phyloP scores from a whole-genome alignment of 352 stramenopile genomes.

The Phytophthora sp. region DNA sequence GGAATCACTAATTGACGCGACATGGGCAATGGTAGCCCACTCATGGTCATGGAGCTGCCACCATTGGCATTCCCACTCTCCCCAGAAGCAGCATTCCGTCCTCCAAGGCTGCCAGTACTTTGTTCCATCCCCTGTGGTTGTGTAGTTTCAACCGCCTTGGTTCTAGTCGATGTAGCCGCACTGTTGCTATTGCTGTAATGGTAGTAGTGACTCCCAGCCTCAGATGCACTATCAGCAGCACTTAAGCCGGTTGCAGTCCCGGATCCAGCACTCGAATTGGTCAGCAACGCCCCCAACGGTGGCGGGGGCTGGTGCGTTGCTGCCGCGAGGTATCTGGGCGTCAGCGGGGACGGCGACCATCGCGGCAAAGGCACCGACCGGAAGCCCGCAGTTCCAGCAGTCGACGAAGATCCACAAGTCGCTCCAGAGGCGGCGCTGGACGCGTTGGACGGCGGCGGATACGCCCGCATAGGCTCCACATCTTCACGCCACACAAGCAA shows the following conservation, averaged over 20 bases:
- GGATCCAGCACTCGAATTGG: constrained; percentile 8
- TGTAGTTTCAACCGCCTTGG: constrained; percentile 5
- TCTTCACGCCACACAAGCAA: constrained; percentile 12
- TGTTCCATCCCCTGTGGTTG: constrained; percentile 10
- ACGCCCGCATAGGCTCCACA: constrained; percentile 24
- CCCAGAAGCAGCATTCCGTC: background rate
- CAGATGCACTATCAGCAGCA: constrained; percentile 2
- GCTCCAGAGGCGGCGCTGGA: constrained; percentile 4
- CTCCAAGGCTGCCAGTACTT: constrained; percentile 7
- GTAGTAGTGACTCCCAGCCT: constrained; percentile 12
- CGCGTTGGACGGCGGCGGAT: constrained; percentile 10
- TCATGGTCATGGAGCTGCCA: constrained; percentile 12
- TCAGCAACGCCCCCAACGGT: constrained; percentile 17
- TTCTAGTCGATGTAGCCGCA: constrained; percentile 8
- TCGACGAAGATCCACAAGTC: constrained; percentile 7
- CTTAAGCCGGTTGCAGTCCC: constrained; percentile 1
- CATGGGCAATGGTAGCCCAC: constrained; percentile 10
- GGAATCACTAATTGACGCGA: constrained; percentile 17
- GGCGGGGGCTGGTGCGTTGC: constrained; percentile 16
- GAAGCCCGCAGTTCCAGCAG: constrained; percentile 10
- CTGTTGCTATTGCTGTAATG: constrained; percentile 14
- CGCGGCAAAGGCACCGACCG: constrained; percentile 19
- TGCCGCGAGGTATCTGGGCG: constrained; percentile 27
- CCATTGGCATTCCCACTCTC: constrained; percentile 2
- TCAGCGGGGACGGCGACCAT: constrained; percentile 31